Evolutionary conservation across 148 eudicot species (phyloP), one percentile per base, ranked within the genome.

Genomic region (Selenicereus undatus): DNA sequence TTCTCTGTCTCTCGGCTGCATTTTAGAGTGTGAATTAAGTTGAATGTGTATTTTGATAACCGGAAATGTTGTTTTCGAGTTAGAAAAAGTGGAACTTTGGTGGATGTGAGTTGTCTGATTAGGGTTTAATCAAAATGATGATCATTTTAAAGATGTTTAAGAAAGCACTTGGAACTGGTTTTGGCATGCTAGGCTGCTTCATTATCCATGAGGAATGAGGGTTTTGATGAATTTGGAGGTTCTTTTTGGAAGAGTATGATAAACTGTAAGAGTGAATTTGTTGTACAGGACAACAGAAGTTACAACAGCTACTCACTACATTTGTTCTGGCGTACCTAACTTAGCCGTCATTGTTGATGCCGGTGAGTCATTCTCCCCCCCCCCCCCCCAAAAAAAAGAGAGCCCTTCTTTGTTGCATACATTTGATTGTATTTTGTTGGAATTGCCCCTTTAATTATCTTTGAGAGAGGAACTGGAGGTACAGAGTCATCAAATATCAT

Each of bases 311-410:
- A 75, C 77, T 50, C 77, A 64, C 21, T 26, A 50, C 27, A 29
- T 75, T 50, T 50, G 77, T 75, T 30, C 77, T 75, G 77, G 64
- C 50, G 77, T 75, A 11, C 77, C 77, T 8, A 75, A 27, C 64
- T 52, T 75, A 24, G 62, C 77, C n/a, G 32, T 75, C 39, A 75
- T 75, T n/a, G 54, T 42, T 51, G 77, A 75, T 75, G 77, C 77
- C 27, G 77, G 77, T 75, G 62, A 75, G 77, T 75, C 12, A 56
- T 39, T 39, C 43, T 39, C 43, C 43, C 43, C 43, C 43, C 43
- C 43, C 43, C 43, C 43, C 0, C 2, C 1, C 1, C 18, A n/a
- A n/a, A n/a, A n/a, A n/a, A 56, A 56, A 16, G 22, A 56, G 18
- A 5, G 62, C 62, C 22, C 62, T 56, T 56, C 14, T 17, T 56